Evolutionary conservation across 2,329 filamentous ascomycete genomes (phyloP).

Genomic region (Periconia sp.): DNA sequence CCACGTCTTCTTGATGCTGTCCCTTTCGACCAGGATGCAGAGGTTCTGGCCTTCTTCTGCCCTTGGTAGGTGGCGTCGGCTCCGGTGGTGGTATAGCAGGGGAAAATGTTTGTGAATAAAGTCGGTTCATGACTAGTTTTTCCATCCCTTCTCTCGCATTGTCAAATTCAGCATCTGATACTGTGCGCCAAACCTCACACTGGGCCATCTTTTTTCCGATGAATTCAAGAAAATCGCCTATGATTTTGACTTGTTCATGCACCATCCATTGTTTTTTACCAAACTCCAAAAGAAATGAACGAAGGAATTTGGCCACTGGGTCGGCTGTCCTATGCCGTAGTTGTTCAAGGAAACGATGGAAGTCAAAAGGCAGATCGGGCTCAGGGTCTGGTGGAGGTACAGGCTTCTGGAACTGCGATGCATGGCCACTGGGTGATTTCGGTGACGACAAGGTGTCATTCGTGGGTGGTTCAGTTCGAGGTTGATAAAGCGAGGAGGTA

Average conservation of each 20-base stretch:
- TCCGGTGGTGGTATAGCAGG: conserved; percentile 85
- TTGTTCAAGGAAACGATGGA: conserved; percentile 95
- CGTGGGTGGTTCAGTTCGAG: conserved; percentile 33
- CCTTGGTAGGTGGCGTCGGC: conserved; percentile 69
- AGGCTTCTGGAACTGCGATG: conserved; percentile 59
- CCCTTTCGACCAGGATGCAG: conserved; percentile 82
- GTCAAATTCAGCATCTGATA: conserved; percentile 96
- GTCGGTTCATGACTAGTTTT: conserved; percentile 96
- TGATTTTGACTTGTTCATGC: conserved; percentile 98
- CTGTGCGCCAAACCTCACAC: conserved; percentile 94
- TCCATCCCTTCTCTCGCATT: conserved; percentile 99
- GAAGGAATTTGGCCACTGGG: conserved; percentile 91
- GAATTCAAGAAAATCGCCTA: conserved; percentile 92
- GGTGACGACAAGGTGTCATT: conserved; percentile 25
- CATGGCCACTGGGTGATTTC: conserved; percentile 35
- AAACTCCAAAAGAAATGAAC: conserved; percentile 93
- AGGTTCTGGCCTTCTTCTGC: conserved; percentile 59
- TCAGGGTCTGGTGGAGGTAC: conserved; percentile 63
- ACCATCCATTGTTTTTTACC: conserved; percentile 99
- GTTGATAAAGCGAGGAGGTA: conserved; percentile 37
- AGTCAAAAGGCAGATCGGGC: conserved; percentile 88
- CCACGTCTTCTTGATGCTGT: conserved; percentile 97
- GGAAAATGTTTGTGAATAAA: conserved; percentile 95
- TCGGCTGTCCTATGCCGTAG: conserved; percentile 96
- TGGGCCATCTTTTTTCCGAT: conserved; percentile 98